phyloP scores from a whole-genome alignment of 2,329 filamentous ascomycete species.

The Fulvia fulva region DNA sequence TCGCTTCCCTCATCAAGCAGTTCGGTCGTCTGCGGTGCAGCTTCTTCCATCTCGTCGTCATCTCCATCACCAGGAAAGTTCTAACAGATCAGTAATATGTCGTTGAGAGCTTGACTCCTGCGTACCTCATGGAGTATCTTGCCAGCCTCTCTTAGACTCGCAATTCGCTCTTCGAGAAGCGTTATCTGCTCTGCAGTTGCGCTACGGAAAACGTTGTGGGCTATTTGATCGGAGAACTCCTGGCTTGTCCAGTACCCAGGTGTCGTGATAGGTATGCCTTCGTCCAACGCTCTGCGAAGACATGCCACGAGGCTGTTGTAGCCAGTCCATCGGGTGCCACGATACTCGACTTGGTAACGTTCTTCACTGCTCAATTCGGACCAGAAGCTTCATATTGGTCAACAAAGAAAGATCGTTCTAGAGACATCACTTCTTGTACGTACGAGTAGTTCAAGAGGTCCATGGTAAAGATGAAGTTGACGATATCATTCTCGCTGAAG shows the following conservation, averaged over 20 bases:
- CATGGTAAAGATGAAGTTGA: constrained; percentile 96
- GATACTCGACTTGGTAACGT: constrained; percentile 79
- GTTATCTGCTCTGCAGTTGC: constrained; percentile 84
- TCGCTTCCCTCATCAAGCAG: not conserved
- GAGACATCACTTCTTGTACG: not conserved
- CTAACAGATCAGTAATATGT: constrained; percentile 15
- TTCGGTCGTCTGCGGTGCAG: not conserved
- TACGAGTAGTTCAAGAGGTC: constrained; percentile 84
- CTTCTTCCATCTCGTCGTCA: constrained; percentile 1
- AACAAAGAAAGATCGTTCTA: not conserved
- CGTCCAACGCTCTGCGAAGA: constrained; percentile 80
- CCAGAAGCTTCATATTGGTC: constrained; percentile 67
- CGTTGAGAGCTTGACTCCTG: not conserved
- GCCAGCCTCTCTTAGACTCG: constrained; percentile 78
- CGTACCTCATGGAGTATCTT: constrained; percentile 55
- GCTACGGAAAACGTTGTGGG: constrained; percentile 79
- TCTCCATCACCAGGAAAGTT: constrained; percentile 15
- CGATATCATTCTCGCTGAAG: constrained; percentile 35
- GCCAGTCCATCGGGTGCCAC: constrained; percentile 78
- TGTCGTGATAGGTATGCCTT: constrained; percentile 85
- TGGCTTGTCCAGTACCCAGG: constrained; percentile 70
- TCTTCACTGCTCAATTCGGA: constrained; percentile 66
- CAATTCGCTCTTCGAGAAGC: constrained; percentile 70
- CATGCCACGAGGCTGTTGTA: constrained; percentile 93
- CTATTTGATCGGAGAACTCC: constrained; percentile 64